Percentiles rank a stretch among this genome's conserved stretches.
Evolutionary conservation across 208 protist species (phyloP).

Genomic region (Wallacemonas rigidus): DNA sequence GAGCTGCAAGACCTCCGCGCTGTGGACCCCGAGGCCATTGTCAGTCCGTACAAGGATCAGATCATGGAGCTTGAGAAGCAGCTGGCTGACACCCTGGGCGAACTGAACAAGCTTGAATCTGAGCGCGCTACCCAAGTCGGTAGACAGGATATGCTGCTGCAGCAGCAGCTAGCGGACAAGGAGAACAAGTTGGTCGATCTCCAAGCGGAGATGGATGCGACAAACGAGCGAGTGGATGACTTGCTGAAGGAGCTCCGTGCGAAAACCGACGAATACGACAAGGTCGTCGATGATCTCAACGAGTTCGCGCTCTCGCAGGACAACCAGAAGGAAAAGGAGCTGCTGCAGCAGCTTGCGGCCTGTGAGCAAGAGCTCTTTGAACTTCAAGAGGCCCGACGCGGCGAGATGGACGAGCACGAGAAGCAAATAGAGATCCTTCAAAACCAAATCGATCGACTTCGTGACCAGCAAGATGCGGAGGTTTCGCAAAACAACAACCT

Average conservation of each 20-base stretch:
- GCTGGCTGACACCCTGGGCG: conserved; percentile 14
- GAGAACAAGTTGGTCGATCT: conserved; percentile 15
- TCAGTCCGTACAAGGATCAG: not conserved
- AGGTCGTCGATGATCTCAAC: conserved; percentile 70
- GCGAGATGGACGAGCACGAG: conserved; percentile 57
- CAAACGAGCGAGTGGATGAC: conserved; percentile 49
- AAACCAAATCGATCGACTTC: conserved; percentile 58
- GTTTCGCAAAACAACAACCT: conserved; percentile 32
- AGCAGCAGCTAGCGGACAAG: conserved; percentile 23
- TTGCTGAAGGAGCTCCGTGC: conserved; percentile 55
- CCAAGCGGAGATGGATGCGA: conserved; percentile 35
- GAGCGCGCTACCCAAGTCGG: conserved; percentile 29
- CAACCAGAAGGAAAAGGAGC: conserved; percentile 55
- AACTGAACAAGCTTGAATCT: conserved; percentile 25
- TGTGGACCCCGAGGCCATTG: not conserved
- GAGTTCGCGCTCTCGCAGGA: conserved; percentile 54
- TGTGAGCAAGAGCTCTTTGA: conserved; percentile 74
- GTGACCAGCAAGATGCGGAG: conserved; percentile 42
- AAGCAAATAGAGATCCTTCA: conserved; percentile 62
- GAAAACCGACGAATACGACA: conserved; percentile 60
- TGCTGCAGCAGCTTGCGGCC: conserved; percentile 55
- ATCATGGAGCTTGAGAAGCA: conserved; percentile 17
- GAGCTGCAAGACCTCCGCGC: conserved; percentile 30
- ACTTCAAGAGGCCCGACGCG: conserved; percentile 54
- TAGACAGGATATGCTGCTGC: conserved; percentile 25